Evolutionary conservation across 495 filamentous ascomycete genomes (phyloP).

Genomic region (Tuber aestivum): DNA sequence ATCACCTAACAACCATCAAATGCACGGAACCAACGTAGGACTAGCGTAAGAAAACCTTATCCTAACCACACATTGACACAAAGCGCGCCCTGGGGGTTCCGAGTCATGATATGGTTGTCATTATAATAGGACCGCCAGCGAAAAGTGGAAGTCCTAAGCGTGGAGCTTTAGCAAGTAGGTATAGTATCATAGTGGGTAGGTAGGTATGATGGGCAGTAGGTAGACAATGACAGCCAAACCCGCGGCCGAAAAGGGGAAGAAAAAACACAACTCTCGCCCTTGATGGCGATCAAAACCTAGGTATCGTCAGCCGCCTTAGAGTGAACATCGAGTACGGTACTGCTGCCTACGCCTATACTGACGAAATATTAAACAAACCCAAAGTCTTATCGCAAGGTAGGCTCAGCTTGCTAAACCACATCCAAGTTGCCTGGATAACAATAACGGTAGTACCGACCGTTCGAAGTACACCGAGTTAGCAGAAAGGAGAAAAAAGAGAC

Average conservation of each 20-base stretch:
- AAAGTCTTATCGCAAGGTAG: not conserved
- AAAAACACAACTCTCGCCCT: not conserved
- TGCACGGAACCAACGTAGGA: not conserved
- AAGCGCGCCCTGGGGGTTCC: not conserved
- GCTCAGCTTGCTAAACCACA: not conserved
- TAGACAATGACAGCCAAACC: not conserved
- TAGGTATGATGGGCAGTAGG: not conserved
- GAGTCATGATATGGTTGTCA: not conserved
- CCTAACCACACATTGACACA: not conserved
- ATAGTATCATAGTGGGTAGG: too few relatives aligned
- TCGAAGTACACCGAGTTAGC: not conserved
- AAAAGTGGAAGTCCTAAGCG: not conserved
- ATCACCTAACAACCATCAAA: not conserved
- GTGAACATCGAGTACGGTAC: not conserved
- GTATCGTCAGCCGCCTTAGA: not conserved
- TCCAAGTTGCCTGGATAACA: not conserved
- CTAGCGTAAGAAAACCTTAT: slow-evolving; percentile 4
- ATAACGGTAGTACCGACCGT: not conserved
- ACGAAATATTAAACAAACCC: not conserved
- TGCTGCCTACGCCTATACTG: not conserved
- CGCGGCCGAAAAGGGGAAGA: not conserved
- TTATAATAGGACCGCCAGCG: not conserved
- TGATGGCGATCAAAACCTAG: not conserved
- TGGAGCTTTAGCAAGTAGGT: not conserved
- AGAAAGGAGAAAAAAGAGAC: not conserved